Base-by-base conservation (phyloP, 2,329 filamentous ascomycete genomes). In the Fusarium irregulare region DNA sequence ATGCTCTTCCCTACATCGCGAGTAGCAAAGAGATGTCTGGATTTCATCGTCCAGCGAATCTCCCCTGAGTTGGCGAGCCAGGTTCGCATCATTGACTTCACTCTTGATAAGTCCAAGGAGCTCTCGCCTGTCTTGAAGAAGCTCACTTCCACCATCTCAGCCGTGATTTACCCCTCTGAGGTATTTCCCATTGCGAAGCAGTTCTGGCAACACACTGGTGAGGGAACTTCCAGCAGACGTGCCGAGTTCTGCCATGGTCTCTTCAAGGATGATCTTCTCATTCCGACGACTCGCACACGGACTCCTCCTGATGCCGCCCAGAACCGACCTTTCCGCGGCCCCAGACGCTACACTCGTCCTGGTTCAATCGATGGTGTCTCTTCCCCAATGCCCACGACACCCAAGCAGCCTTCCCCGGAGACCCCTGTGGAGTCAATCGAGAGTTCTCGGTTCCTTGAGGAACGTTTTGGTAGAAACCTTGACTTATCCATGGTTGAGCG, bases 131-230 rank as follows among this genome's bases (percentile, higher is more conserved):
- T 85, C 34, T 83, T 90, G n/a, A 81, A 79, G 47, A 83, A 85
- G 40, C 79, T 92, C 28, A 81, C 83, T 4, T 90, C 91, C 0
- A 83, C 85, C 12, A 82, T 94, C 23, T 92, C 87, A 2, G 90
- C 89, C 25, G 89, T 97, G 5, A 77, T 98, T 44, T 93, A 91
- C 73, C 88, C 90, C 1, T 83, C 86, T 47, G 87, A 89, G 14
- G 81, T 89, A 20, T 94, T 91, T 73, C 81, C 88, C 7, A 80
- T 92, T 63, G 93, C 93, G n/a, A 98, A 98, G 79, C 88, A 94
- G 75, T 98, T 97, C 76, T 99, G 96, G 96, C 96, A 98, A 79
- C 96, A 99, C 79, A 92, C 93, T 1, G 96, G 96, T 21, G 94
- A 97, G 66, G 96, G 96, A 18, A 86, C 97, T 16, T 98, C 94